phyloP scores from a whole-genome alignment of 2,329 filamentous ascomycete genomes.

The Ascochyta pisi region DNA sequence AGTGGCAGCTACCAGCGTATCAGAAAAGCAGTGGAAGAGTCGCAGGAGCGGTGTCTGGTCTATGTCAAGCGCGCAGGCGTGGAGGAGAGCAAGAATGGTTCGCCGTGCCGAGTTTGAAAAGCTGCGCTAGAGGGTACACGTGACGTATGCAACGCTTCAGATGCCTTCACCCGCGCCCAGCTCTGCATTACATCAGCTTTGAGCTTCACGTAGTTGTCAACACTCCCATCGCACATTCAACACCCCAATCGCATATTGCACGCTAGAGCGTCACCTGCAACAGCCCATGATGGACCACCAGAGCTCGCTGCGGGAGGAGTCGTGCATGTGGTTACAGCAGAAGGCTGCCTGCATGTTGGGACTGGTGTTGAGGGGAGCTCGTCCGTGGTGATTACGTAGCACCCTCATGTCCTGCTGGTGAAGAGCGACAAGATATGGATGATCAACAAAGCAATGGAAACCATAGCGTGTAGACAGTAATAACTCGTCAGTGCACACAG shows the following conservation, averaged over 20 bases:
- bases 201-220: background rate
- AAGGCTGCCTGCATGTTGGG: background rate
- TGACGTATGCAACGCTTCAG: constrained; percentile 11
- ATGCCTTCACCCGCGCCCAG: background rate
- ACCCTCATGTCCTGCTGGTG: background rate
- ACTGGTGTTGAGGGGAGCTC: no score
- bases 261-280: no score
- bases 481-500: no score
- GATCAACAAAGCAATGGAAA: no score
- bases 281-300: no score
- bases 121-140: constrained; percentile 15
- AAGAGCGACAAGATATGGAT: no score
- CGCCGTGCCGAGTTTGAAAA: constrained; percentile 23
- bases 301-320: background rate
- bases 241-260: no score
- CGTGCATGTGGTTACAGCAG: background rate
- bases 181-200: background rate
- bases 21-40: constrained; percentile 28
- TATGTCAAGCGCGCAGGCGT: constrained; percentile 31
- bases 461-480: no score
- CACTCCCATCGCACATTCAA: no score
- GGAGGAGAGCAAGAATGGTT: constrained; percentile 18
- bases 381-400: constrained; percentile 2
- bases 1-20: constrained; percentile 30
- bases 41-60: constrained; percentile 26